Base-by-base conservation (phyloP, 2,329 filamentous ascomycete species). In the Davidsoniella australis region DNA sequence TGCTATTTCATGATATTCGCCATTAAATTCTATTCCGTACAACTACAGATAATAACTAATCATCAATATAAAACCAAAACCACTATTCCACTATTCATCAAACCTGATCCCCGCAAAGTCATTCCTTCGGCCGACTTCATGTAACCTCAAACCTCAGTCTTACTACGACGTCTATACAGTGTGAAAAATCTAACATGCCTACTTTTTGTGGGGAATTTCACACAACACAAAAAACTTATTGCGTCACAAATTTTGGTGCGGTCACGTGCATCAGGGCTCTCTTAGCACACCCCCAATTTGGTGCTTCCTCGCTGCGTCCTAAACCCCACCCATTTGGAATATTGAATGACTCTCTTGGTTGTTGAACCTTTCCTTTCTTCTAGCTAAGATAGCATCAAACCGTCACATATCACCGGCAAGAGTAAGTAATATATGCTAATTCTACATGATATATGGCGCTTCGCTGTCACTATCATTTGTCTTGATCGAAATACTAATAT, bases 331-430 rank as follows among this genome's bases (percentile, higher is more conserved):
- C 45, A 50, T 39, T 51, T 54, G 46, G 51, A 44, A 43, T 53
- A 43, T 53, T 49, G 51, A 41, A 49, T 49, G 50, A 61, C 57
- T 58, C 56, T 58, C 58, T 55, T 60, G 58, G 56, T 62, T 46
- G 51, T 48, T 48, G 49, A 50, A 51, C 48, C 43, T 50, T 53
- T 52, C 20, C 51, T 51, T 51, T 53, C 51, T 51, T 51, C 51
- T 43, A 50, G 51, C 40, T 39, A 51, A 53, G 43, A 51, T 43
- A 50, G 50, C 50, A 54, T 54, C 54, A 47, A 67, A 63, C 62
- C 59, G 64, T 69, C 68, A 66, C 65, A 65, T 66, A 68, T 70
- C 66, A 66, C 67, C 65, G 68, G 66, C 68, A 77, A 70, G 65
- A 78, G 74, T 78, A 67, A 72, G 74, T 75, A 54, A 48, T 42